Base-by-base conservation (phyloP, 129 eudicot species). In the Solidago caesia region DNA sequence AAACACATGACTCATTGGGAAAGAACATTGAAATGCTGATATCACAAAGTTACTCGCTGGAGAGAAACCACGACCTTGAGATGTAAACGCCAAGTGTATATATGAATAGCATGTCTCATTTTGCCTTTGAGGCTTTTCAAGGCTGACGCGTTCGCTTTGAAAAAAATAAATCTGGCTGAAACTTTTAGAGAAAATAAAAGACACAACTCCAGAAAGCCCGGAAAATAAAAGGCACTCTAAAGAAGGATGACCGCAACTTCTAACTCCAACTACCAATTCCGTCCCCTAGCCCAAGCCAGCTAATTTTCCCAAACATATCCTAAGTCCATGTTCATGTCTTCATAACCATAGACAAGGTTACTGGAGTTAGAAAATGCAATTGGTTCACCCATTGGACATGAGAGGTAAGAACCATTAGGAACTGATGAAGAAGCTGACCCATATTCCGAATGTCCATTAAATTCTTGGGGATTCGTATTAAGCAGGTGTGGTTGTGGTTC, bases 1-100 rank as follows among this genome's bases (percentile, higher is more conserved):
- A 71, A 62, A 66, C 58, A 76, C 65, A 76, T 66, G 73, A 75
- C 67, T 53, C 73, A 44, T 75, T 49, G 55, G 52, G 73, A 67
- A 75, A 75, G 4, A 75, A 8, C 57, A 44, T 49, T 21, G 29
- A 70, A 5, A 45, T 12, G 43, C 7, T 71, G 67, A 71, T 14
- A 64, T 63, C 66, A 43, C 72, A 64, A 71, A 51, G 59, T 49
- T 63, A 78, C 13, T n/a, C 5, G 65, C 53, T 59, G 27, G 55
- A 51, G 77, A 61, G 21, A 21, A 70, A 25, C 48, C 42, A 44
- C 72, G 49, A 64, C 77, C 72, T 70, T 41, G 58, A 61, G 9
- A 62, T 70, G 52, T 27, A 26, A 42, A 71, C 43, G 53, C 76
- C 39, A 33, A 33, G 39, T 33, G 39, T 33, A 33, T 33, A 33